A percentile compares a stretch with the other conserved stretches of the same genome.
phyloP scores from a whole-genome alignment of 805 yeast species.

The Kodamaea neixiangensis region DNA sequence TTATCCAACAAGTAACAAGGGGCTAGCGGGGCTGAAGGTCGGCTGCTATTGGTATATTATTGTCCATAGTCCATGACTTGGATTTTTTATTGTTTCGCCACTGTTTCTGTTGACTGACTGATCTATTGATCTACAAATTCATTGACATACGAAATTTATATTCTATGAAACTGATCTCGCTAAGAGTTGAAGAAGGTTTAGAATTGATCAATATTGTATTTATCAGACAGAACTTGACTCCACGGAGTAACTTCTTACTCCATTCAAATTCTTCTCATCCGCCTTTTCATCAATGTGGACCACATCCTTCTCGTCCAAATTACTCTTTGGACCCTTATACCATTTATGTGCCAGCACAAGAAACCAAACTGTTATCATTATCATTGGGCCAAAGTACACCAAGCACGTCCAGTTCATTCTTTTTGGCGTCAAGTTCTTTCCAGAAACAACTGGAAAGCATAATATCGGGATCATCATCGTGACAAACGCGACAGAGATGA shows the following conservation, averaged over 20 bases:
- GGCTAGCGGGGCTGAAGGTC: too few species aligned
- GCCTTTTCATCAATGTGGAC: slow-evolving; percentile 5
- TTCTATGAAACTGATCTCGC: too few species aligned
- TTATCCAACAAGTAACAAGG: too few species aligned
- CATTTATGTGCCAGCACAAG: slow-evolving; percentile 55
- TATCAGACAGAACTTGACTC: slow-evolving; percentile 3
- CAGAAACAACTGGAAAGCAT: slow-evolving; percentile 51
- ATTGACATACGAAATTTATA: too few species aligned
- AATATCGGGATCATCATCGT: slow-evolving; percentile 58
- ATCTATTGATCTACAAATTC: too few species aligned
- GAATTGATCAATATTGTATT: not conserved
- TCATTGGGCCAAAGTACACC: slow-evolving; percentile 61
- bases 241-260: slow-evolving; percentile 1
- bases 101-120: too few species aligned
- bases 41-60: too few species aligned
- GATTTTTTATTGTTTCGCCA: too few species aligned
- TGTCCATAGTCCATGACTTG: too few species aligned
- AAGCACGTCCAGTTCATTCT: slow-evolving; percentile 59
- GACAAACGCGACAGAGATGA: slow-evolving; percentile 50
- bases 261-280: slow-evolving; percentile 6
- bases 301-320: slow-evolving; percentile 39
- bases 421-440: slow-evolving; percentile 38
- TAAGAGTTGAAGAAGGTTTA: too few species aligned
- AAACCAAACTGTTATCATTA: slow-evolving; percentile 51
- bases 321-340: slow-evolving; percentile 63